A percentile compares a stretch with the other conserved stretches of the same genome.
phyloP scores from a whole-genome alignment of 768 basidiomycete genomes.

The Hemileccinum rubropunctum region DNA sequence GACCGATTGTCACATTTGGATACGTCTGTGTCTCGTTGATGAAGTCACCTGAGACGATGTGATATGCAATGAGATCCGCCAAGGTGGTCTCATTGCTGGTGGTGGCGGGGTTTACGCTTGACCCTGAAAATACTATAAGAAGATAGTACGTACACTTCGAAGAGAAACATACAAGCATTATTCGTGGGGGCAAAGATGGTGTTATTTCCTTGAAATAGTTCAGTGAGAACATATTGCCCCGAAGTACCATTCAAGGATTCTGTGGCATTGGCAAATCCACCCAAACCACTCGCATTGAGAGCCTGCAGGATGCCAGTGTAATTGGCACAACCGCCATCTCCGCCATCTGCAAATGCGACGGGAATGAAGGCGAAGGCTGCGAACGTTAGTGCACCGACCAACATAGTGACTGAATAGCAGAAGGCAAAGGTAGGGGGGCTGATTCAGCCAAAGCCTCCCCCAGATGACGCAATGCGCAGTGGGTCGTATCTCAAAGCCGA shows the following conservation, averaged over 20 bases:
- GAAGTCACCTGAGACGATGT: constrained; percentile 54
- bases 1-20: constrained; percentile 61
- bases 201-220: constrained; percentile 43
- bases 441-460: neutral
- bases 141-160: neutral
- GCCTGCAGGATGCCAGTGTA: constrained; percentile 32
- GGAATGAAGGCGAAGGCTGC: constrained; percentile 24
- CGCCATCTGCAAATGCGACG: constrained; percentile 28
- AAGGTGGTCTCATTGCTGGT: constrained; percentile 35
- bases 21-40: constrained; percentile 38
- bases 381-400: constrained; percentile 5
- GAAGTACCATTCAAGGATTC: constrained; percentile 42
- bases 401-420: constrained; percentile 16
- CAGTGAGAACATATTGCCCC: constrained; percentile 43
- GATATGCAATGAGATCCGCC: constrained; percentile 53
- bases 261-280: constrained; percentile 39
- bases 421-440: neutral
- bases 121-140: constrained; percentile 13
- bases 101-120: neutral
- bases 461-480: constrained; percentile 32
- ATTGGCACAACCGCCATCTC: constrained; percentile 23
- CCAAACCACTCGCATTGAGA: constrained; percentile 40
- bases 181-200: constrained; percentile 61
- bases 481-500: neutral
- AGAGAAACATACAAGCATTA: constrained; percentile 45